Base-by-base conservation (phyloP, 2,329 filamentous ascomycete genomes). In the Phoma sp. region DNA sequence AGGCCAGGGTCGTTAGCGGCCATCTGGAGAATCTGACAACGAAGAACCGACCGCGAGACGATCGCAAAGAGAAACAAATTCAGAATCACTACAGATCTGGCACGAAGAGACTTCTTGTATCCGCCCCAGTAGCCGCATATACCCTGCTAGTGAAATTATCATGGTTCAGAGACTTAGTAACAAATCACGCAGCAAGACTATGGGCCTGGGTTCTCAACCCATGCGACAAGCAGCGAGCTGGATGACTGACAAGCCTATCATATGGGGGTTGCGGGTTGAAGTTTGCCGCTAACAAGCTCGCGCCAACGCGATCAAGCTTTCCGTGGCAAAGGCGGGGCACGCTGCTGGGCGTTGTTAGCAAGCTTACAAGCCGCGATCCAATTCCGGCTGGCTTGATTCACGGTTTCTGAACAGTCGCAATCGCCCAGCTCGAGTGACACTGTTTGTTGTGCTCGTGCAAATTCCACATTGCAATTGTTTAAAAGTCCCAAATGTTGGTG, bases 1-100 rank as follows among this genome's bases (percentile, higher is more conserved):
- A 67, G 58, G 22, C 64, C 62, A 4, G 64, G 61, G 29, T 67
- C 62, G 32, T 66, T 66, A 4, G 62, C 58, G 43, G 63, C 61
- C 63, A 66, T 62, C 4, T 33, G 24, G 29, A 30, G 37, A 18
- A n/a, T 13, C 4, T 13, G 32, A 33, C 32, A 29, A 29, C 27
- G 27, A 6, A 29, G 3, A 29, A 29, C 2, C 27, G 27, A 9
- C 27, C 3, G 27, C 27, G 9, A 6, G 1, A 29, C 1, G 6
- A 9, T 29, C 27, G 9, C 27, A 9, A 29, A 30, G n/a, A 27
- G 32, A 23, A 38, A 4, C 10, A 10, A 22, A 25, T 5, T 11
- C 13, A 22, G 25, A 24, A 36, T 23, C 11, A 44, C 35, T 29
- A 10, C 11, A 8, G 9, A 14, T 37, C n/a, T 7, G 23, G 22